phyloP scores from a whole-genome alignment of 371 early-diverging fungal genomes.

The Syncephalastrum monosporum region DNA sequence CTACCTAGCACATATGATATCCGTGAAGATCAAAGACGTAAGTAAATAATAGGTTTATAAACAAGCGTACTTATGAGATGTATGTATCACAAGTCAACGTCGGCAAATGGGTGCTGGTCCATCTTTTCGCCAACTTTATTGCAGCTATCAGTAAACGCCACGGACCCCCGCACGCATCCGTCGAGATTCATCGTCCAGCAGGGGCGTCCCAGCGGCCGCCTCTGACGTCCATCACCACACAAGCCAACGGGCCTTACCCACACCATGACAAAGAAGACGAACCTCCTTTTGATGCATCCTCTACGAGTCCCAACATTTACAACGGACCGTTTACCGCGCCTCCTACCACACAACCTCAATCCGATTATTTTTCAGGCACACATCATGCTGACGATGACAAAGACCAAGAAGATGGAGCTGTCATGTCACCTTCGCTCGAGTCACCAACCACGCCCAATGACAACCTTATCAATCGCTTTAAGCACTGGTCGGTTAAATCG shows the following conservation, averaged over 20 bases:
- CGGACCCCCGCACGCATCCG: constrained; percentile 16
- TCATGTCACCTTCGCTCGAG: constrained; percentile 27
- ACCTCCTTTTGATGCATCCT: constrained; percentile 10
- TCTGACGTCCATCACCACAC: constrained; percentile 12
- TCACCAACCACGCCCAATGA: constrained; percentile 34
- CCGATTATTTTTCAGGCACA: constrained; percentile 48
- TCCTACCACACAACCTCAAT: constrained; percentile 25
- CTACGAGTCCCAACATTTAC: constrained; percentile 2
- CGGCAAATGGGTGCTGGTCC: constrained; percentile 82
- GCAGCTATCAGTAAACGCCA: constrained; percentile 38
- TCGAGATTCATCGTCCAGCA: constrained; percentile 20
- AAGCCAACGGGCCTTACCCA: too few relatives aligned
- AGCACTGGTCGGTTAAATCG: constrained; percentile 50
- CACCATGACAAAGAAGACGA: not conserved
- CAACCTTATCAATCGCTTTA: constrained; percentile 56
- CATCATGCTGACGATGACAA: constrained; percentile 24
- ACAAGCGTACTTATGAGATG: not conserved
- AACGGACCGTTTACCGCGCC: constrained; percentile 50
- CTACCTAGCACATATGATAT: constrained; percentile 46
- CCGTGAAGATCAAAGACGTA: constrained; percentile 74
- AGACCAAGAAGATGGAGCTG: constrained; percentile 12
- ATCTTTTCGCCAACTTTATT: constrained; percentile 64
- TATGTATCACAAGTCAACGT: constrained; percentile 61
- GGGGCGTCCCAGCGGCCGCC: not conserved
- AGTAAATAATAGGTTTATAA: not conserved